A percentile compares a stretch with the other conserved stretches of the same genome.
These are phyloP conservation scores for Coniochaeta sp. DNA, from an alignment of 2,329 filamentous ascomycete genomes.

Conservation along the genomic window DNA sequence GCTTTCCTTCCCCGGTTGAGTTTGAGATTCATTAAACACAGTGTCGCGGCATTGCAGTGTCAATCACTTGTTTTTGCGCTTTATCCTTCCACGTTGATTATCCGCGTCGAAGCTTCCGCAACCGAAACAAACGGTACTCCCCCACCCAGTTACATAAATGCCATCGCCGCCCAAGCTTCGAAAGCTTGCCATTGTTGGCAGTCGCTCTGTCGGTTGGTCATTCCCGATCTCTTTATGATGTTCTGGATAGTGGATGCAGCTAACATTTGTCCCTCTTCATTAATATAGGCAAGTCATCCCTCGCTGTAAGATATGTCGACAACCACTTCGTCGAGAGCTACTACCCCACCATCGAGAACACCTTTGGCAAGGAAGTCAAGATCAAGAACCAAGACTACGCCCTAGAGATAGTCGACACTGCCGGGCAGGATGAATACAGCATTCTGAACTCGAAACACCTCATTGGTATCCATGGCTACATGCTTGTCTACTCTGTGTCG, in stretches of 20 bases:
- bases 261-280: slow-evolving; percentile 1
- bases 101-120: neutral
- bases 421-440: slow-evolving; percentile 97
- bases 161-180: slow-evolving; percentile 59
- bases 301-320: slow-evolving; percentile 95
- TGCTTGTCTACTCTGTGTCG: slow-evolving; percentile 96
- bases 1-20: neutral
- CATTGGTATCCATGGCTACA: slow-evolving; percentile 97
- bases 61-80: neutral
- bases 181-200: slow-evolving; percentile 94
- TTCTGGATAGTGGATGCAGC: neutral
- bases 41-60: neutral
- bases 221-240: neutral
- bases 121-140: slow-evolving; percentile 5
- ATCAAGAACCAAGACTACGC: slow-evolving; percentile 89
- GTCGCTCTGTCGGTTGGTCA: slow-evolving; percentile 68
- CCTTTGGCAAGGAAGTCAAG: slow-evolving; percentile 91
- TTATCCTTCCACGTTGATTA: neutral
- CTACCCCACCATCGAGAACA: slow-evolving; percentile 98
- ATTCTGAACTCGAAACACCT: slow-evolving; percentile 98
- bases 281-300: slow-evolving; percentile 96
- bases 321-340: slow-evolving; percentile 98
- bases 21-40: neutral
- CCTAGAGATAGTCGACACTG: slow-evolving; percentile 97
- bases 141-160: neutral